These are phyloP conservation scores for Solanum chaucha DNA, from an alignment of 257 asterid species.

Conservation along the genomic window DNA sequence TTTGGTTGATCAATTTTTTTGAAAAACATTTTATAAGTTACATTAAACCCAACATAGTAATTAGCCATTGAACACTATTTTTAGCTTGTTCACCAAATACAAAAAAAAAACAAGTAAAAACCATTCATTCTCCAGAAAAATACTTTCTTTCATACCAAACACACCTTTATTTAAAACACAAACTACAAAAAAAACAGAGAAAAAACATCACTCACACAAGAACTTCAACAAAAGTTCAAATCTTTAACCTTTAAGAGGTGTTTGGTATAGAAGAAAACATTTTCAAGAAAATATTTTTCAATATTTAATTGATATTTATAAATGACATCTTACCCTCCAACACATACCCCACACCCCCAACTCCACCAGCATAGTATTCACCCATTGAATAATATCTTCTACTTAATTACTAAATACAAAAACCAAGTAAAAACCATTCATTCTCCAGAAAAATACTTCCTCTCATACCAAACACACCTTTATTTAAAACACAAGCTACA, in stretches of 20 bases:
- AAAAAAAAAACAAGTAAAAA: too few relatives aligned
- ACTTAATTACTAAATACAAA: neutral
- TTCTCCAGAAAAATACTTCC: neutral
- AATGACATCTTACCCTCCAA: neutral
- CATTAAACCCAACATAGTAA: neutral
- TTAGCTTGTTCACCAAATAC: neutral
- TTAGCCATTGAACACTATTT: neutral
- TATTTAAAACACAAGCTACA: neutral
- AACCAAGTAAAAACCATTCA: neutral
- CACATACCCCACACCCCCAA: neutral
- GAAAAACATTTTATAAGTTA: neutral
- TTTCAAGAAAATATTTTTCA: neutral
- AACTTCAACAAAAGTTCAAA: conserved; percentile 23
- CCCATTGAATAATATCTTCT: neutral
- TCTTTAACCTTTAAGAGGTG: neutral
- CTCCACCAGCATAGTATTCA: neutral
- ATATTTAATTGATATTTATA: neutral
- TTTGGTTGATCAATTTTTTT: neutral
- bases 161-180: too few relatives aligned
- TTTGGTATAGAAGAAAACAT: neutral
- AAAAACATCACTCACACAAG: conserved; percentile 46
- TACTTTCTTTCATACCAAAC: too few relatives aligned
- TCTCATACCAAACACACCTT: neutral
- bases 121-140: too few relatives aligned
- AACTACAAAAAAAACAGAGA: neutral